A percentile compares a stretch with the other conserved stretches of the same genome.
These are phyloP conservation scores for Fonsecaea pedrosoi DNA, from an alignment of 2,329 filamentous ascomycete species.

Conservation along the genomic window DNA sequence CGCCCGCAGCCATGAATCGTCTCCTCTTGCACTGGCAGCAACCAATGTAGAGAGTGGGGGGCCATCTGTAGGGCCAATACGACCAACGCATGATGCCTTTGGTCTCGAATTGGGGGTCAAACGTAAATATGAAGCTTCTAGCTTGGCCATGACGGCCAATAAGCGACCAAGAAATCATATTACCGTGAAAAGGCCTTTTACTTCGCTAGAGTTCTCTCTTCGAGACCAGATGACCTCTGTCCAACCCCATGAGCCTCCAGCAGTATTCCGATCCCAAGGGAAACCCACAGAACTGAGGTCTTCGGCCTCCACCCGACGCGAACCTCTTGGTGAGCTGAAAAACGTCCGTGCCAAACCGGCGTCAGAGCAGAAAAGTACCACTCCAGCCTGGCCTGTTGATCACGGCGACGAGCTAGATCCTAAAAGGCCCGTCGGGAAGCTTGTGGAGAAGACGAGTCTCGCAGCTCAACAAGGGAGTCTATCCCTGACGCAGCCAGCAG, in stretches of 20 bases:
- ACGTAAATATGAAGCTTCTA: conserved; percentile 5
- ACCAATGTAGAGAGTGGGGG: neutral
- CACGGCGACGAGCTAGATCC: neutral
- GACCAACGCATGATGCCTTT: neutral
- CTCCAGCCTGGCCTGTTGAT: neutral
- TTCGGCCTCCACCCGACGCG: neutral
- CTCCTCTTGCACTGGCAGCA: neutral
- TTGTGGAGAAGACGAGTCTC: neutral
- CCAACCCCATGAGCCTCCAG: conserved; percentile 19
- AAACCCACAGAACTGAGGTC: neutral
- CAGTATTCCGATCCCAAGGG: conserved; percentile 9
- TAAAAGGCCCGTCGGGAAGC: neutral
- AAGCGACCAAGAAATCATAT: conserved; percentile 2
- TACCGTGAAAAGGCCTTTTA: neutral
- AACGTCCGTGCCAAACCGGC: conserved; percentile 16
- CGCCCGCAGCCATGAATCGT: neutral
- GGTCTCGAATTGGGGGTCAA: neutral
- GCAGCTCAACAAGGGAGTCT: neutral
- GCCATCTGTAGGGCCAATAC: neutral
- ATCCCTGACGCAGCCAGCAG: neutral
- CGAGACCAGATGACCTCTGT: neutral
- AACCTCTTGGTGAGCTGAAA: conserved; percentile 16
- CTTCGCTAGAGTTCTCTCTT: neutral
- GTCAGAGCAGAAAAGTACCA: neutral
- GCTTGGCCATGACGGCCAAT: neutral